These are phyloP conservation scores for Blastocystis sp. DNA, from an alignment of 352 stramenopile species.

Conservation along the genomic window DNA sequence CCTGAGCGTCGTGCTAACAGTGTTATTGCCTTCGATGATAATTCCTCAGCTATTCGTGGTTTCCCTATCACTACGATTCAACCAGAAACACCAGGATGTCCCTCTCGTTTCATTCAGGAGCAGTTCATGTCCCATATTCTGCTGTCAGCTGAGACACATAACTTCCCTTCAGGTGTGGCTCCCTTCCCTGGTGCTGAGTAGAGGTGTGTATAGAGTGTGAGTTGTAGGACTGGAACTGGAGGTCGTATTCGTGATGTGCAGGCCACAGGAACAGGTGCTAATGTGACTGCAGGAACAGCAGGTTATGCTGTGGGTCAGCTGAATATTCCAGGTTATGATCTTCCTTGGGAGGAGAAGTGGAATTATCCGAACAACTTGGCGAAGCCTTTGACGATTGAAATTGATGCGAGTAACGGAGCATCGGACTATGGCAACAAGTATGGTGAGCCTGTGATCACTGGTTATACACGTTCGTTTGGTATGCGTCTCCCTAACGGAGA, in stretches of 20 bases:
- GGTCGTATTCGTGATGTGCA: constrained; percentile 96
- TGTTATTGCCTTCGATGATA: constrained; percentile 98
- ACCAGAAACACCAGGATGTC: constrained; percentile 71
- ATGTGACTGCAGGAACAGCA: constrained; percentile 82
- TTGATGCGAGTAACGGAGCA: constrained; percentile 91
- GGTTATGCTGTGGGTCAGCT: constrained; percentile 88
- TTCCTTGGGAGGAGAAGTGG: constrained; percentile 87
- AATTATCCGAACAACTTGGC: constrained; percentile 77
- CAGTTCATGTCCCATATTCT: constrained; percentile 83
- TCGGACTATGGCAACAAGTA: constrained; percentile 99
- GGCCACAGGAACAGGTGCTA: constrained; percentile 87
- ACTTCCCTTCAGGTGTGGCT: constrained; percentile 88
- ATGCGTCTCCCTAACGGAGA: constrained; percentile 86
- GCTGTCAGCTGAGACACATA: constrained; percentile 98
- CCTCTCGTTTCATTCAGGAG: constrained; percentile 72
- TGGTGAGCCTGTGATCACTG: constrained; percentile 93
- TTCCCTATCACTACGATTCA: constrained; percentile 80
- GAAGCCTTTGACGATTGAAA: constrained; percentile 84
- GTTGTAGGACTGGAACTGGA: constrained; percentile 82
- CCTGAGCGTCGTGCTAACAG: constrained; percentile 82
- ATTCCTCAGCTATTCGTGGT: constrained; percentile 90
- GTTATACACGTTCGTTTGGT: constrained; percentile 92
- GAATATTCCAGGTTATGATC: constrained; percentile 84
- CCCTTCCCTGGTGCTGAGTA: constrained; percentile 71
- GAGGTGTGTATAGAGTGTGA: constrained; percentile 77